Conservation (phyloP, 768 basidiomycete species). For the Leccinum subtestaceum region DNA sequence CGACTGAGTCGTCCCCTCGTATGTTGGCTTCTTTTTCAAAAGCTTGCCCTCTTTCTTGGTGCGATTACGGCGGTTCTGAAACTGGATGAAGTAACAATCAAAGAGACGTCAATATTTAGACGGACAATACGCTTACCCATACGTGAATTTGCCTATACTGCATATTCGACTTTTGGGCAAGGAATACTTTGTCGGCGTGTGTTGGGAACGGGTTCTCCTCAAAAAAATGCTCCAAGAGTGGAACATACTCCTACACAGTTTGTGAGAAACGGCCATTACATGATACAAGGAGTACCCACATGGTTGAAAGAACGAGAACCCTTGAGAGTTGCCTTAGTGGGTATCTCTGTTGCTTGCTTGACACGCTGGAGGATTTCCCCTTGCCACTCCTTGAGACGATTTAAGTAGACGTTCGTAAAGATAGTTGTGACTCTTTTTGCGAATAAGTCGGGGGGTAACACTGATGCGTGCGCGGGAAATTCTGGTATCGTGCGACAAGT, state of each 20-base stretch:
- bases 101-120: accelerated
- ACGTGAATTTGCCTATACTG: constrained; percentile 18
- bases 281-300: background rate
- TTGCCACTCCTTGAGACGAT: too few species aligned
- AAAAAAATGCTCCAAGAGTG: background rate
- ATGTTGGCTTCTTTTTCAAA: background rate
- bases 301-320: constrained; percentile 4
- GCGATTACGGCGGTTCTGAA: constrained; percentile 16
- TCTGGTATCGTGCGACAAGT: too few species aligned
- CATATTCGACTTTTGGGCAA: constrained; percentile 10
- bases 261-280: accelerated
- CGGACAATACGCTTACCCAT: background rate
- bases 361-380: too few species aligned
- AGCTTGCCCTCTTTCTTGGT: constrained; percentile 1
- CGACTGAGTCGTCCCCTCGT: background rate
- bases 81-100: background rate
- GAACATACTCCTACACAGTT: background rate
- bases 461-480: too few species aligned
- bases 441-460: too few species aligned
- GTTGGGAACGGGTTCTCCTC: constrained; percentile 12
- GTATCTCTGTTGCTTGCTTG: too few species aligned
- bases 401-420: too few species aligned
- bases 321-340: too few species aligned
- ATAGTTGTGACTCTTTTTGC: too few species aligned
- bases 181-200: constrained; percentile 12